phyloP scores from a whole-genome alignment of 2,329 filamentous ascomycete species.

The Ascochyta rabiei region DNA sequence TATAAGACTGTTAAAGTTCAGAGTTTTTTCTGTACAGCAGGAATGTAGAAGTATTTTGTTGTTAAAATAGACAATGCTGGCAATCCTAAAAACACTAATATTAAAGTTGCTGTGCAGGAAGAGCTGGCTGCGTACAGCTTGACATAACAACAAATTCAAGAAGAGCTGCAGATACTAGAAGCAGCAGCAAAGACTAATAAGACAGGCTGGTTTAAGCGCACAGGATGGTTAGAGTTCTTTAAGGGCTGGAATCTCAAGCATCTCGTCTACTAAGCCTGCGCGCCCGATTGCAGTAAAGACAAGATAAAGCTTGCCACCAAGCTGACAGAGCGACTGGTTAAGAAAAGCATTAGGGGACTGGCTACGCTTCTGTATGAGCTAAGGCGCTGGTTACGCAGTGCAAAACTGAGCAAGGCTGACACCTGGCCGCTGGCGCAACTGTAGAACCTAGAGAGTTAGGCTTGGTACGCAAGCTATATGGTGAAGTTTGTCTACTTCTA shows the following conservation, averaged over 20 bases:
- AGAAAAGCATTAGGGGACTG: neutral
- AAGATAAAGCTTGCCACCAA: neutral
- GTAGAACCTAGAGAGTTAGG: neutral
- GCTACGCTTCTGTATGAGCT: neutral
- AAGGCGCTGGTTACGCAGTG: neutral
- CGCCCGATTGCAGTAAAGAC: neutral
- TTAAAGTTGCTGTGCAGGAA: too few species aligned
- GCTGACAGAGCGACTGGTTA: neutral
- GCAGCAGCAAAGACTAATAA: neutral
- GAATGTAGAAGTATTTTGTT: neutral
- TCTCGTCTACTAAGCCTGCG: neutral
- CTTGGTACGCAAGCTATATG: neutral
- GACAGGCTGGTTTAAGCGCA: neutral
- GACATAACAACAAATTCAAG: neutral
- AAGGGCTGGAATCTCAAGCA: neutral
- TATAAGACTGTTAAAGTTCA: neutral
- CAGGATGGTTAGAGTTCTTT: neutral
- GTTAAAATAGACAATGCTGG: neutral
- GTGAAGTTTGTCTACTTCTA: neutral
- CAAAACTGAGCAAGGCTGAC: neutral
- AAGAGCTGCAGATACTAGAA: neutral
- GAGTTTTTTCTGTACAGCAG: neutral
- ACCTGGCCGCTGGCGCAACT: neutral
- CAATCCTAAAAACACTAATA: too few species aligned
- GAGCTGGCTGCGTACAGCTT: neutral